Evolutionary conservation across 257 asterid genomes (phyloP).

Genomic region (Solanum tarapatanum): DNA sequence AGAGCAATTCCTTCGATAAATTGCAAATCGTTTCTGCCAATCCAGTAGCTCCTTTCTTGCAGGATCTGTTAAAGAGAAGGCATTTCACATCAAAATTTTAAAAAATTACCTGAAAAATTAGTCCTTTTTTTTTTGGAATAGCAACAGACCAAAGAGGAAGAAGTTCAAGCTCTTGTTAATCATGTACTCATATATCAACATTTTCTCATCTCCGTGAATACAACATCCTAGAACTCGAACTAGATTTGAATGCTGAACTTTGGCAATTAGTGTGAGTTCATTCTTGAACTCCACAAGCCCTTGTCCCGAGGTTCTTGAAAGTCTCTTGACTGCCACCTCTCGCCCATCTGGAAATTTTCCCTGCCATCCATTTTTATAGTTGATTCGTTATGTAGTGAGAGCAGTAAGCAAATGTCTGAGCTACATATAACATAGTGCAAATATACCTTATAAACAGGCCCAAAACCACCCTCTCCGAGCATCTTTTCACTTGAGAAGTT

Average conservation of each 20-base stretch:
- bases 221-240: conserved; percentile 45
- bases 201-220: conserved; percentile 39
- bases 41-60: conserved; percentile 5
- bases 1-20: conserved; percentile 3
- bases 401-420: background rate
- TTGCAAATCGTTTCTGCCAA: conserved; percentile 18
- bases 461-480: conserved; percentile 63
- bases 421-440: background rate
- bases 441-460: conserved; percentile 23
- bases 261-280: conserved; percentile 46
- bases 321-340: conserved; percentile 49
- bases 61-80: conserved; percentile 6
- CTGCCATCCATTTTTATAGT: background rate
- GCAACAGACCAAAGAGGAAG: conserved; percentile 31
- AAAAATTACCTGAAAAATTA: background rate
- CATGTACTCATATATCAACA: conserved; percentile 53
- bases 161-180: conserved; percentile 37
- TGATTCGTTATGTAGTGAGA: background rate
- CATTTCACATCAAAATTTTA: background rate
- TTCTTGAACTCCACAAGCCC: conserved; percentile 51
- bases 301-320: conserved; percentile 44
- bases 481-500: conserved; percentile 30
- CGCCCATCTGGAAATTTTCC: conserved; percentile 39
- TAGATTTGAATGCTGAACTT: conserved; percentile 53
- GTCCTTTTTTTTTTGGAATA: background rate